Conservation (phyloP, 164 flowering plant genomes). For the Annona squamosa region DNA sequence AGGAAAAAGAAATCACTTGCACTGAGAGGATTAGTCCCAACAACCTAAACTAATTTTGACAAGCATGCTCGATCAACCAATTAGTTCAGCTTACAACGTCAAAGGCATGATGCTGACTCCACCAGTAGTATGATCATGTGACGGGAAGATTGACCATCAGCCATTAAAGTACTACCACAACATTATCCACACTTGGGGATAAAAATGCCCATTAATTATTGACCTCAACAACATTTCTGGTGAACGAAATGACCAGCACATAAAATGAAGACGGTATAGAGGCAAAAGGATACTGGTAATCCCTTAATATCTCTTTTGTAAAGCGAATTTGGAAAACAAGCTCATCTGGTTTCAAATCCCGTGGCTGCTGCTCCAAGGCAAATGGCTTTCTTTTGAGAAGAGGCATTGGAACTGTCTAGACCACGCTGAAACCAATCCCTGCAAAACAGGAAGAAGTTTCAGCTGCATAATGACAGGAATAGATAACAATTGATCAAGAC, state of each 20-base stretch:
- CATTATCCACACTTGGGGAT: no score
- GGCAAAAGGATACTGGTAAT: slow-evolving; percentile 64
- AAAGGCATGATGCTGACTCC: not conserved
- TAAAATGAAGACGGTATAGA: no score
- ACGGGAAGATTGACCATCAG: not conserved
- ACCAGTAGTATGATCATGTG: not conserved
- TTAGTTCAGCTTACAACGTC: not conserved
- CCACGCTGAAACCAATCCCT: slow-evolving; percentile 4
- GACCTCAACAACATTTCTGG: no score
- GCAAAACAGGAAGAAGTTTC: slow-evolving; percentile 3
- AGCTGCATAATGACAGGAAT: not conserved
- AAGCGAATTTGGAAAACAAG: slow-evolving; percentile 84
- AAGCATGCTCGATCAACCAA: not conserved
- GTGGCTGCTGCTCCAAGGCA: slow-evolving; percentile 48
- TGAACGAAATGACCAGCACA: no score
- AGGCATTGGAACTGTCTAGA: slow-evolving; percentile 46
- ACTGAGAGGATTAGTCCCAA: not conserved
- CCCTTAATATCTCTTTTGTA: slow-evolving; percentile 81
- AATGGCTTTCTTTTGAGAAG: slow-evolving; percentile 63
- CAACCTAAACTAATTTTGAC: not conserved
- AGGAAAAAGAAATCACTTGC: not conserved
- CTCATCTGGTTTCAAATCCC: slow-evolving; percentile 66
- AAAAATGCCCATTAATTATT: no score
- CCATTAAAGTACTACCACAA: no score
- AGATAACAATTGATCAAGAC: not conserved